Evolutionary conservation across 768 basidiomycete species (phyloP).

Genomic region (Termitomyces sp.): DNA sequence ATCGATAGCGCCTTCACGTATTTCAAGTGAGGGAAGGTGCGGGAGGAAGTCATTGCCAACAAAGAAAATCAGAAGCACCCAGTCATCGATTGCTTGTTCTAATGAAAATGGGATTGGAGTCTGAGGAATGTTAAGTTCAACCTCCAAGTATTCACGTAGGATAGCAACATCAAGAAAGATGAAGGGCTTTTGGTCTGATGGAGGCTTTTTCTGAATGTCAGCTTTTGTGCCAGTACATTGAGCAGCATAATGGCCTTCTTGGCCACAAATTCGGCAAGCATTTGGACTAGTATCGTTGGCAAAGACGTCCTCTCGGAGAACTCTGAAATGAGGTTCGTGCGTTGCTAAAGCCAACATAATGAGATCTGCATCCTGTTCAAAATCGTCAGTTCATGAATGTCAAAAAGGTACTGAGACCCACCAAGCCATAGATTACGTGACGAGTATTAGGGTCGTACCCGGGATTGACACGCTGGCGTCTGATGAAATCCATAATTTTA

Average conservation of each 20-base stretch:
- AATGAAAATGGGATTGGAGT: conserved; percentile 83
- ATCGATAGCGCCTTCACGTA: conserved; percentile 98
- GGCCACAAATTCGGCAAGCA: conserved; percentile 89
- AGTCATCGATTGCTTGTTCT: conserved; percentile 98
- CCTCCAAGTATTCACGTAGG: conserved; percentile 95
- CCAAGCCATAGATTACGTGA: conserved; percentile 97
- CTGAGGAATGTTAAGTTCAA: conserved; percentile 83
- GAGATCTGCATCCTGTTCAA: conserved; percentile 85
- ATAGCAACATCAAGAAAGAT: conserved; percentile 98
- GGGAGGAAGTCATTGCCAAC: conserved; percentile 99
- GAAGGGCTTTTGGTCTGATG: conserved; percentile 87
- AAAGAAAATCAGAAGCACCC: conserved; percentile 99
- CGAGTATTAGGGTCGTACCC: conserved; percentile 93
- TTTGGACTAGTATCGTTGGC: conserved; percentile 67
- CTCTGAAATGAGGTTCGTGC: conserved; percentile 97
- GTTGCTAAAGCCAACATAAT: conserved; percentile 99
- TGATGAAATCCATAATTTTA: conserved; percentile 99
- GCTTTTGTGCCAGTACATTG: conserved; percentile 84
- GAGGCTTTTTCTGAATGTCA: conserved; percentile 62
- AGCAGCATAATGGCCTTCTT: conserved; percentile 92
- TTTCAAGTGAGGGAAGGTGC: conserved; percentile 96
- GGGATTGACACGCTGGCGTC: conserved; percentile 80
- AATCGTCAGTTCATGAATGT: conserved; percentile 9
- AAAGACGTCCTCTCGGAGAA: conserved; percentile 97
- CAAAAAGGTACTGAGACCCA: conserved; percentile 29